Conservation (phyloP, 768 basidiomycete genomes). For the Termitomyces sp. region DNA sequence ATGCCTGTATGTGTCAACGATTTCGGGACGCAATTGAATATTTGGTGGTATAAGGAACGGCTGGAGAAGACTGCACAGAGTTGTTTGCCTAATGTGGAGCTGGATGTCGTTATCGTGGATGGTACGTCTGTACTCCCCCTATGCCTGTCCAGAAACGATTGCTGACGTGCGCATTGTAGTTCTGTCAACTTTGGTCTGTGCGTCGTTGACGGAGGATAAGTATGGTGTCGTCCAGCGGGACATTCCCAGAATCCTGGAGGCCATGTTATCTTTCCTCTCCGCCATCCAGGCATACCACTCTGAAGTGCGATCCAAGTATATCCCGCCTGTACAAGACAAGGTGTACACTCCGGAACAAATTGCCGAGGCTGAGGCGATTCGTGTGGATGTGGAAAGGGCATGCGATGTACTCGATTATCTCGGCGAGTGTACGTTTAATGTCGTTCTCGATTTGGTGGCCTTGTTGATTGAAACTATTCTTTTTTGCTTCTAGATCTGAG, state of each 20-base stretch:
- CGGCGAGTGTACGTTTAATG: conserved; percentile 49
- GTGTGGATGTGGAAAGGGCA: conserved; percentile 52
- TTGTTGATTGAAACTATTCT: not conserved
- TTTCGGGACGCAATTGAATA: not conserved
- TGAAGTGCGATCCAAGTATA: conserved; percentile 42
- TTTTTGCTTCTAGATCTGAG: conserved; percentile 47
- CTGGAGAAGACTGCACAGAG: conserved; percentile 48
- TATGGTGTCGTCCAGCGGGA: conserved; percentile 85
- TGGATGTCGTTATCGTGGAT: conserved; percentile 61
- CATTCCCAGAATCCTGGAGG: conserved; percentile 78
- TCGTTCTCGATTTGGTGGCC: not conserved
- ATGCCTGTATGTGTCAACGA: conserved; percentile 1
- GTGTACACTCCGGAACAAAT: conserved; percentile 29
- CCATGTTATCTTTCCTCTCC: conserved; percentile 59
- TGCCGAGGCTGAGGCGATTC: conserved; percentile 31
- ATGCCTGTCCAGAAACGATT: not conserved
- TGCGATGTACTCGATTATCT: conserved; percentile 50
- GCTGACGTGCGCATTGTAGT: conserved; percentile 34
- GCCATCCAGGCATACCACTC: conserved; percentile 64
- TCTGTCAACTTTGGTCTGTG: conserved; percentile 61
- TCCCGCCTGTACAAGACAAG: conserved; percentile 33
- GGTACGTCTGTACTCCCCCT: conserved; percentile 34
- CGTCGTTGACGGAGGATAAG: conserved; percentile 74
- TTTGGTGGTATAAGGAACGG: conserved; percentile 61
- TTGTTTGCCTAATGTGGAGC: conserved; percentile 54